Evolutionary conservation across 495 filamentous ascomycete species (phyloP).

Genomic region (Podospora australis): DNA sequence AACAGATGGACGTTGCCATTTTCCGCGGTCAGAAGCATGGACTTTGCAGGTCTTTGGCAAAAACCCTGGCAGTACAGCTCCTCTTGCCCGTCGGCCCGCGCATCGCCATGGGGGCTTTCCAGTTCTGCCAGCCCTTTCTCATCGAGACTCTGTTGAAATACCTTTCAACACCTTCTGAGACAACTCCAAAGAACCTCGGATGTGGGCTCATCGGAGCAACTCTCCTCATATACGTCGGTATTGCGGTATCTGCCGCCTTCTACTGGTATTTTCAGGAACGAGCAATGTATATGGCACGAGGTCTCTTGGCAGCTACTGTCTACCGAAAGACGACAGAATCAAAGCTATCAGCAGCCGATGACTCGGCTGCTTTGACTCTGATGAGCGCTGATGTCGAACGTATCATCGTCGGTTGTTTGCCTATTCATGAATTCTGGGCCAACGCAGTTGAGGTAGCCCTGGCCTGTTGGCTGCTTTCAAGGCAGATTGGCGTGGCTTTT

Average conservation of each 20-base stretch:
- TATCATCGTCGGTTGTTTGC: slow-evolving; percentile 19
- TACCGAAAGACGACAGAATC: slow-evolving; percentile 43
- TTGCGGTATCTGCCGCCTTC: slow-evolving; percentile 34
- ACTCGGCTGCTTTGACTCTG: slow-evolving; percentile 51
- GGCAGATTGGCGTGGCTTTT: slow-evolving; percentile 51
- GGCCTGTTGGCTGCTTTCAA: slow-evolving; percentile 50
- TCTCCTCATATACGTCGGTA: slow-evolving; percentile 23
- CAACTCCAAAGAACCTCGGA: slow-evolving; percentile 33
- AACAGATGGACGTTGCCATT: slow-evolving; percentile 6
- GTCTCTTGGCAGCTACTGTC: slow-evolving; percentile 50
- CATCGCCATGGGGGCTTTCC: slow-evolving; percentile 38
- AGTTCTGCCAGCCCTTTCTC: slow-evolving; percentile 60
- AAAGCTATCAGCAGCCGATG: slow-evolving; percentile 38
- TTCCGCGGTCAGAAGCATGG: slow-evolving; percentile 9
- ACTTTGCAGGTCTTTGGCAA: slow-evolving; percentile 16
- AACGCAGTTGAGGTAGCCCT: slow-evolving; percentile 48
- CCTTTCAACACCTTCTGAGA: slow-evolving; percentile 35
- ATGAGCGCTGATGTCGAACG: slow-evolving; percentile 50
- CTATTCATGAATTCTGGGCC: slow-evolving; percentile 39
- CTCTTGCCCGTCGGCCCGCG: slow-evolving; percentile 27
- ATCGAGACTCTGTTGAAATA: slow-evolving; percentile 46
- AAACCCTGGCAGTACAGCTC: slow-evolving; percentile 21
- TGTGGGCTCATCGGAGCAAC: slow-evolving; percentile 34
- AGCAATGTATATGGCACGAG: slow-evolving; percentile 53
- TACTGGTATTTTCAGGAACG: slow-evolving; percentile 57